phyloP scores from a whole-genome alignment of 306 rosid genomes.

The Cucumis sativus region DNA sequence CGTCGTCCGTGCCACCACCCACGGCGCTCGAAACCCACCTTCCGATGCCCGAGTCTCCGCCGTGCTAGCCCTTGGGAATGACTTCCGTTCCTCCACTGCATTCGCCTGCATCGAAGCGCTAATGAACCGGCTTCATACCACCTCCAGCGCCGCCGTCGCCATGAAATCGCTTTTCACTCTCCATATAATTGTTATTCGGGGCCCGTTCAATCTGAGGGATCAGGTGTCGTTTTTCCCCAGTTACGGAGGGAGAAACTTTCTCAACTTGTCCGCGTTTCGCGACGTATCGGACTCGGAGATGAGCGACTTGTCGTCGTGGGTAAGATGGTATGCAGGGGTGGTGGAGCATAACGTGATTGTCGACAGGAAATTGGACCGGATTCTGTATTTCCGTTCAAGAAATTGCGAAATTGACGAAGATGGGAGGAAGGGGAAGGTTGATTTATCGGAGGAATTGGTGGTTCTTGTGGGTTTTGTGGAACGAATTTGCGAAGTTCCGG shows the following conservation, averaged over 20 bases:
- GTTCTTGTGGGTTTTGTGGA: constrained; percentile 39
- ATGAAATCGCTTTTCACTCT: constrained; percentile 64
- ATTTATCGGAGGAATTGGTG: constrained; percentile 29
- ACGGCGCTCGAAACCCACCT: constrained; percentile 34
- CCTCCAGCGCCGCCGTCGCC: constrained; percentile 55
- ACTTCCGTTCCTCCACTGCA: constrained; percentile 21
- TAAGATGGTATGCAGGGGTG: constrained; percentile 56
- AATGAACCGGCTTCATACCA: constrained; percentile 60
- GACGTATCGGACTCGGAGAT: constrained; percentile 37
- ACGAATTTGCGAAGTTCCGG: constrained; percentile 33
- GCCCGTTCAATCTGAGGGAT: constrained; percentile 40
- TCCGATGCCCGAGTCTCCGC: constrained; percentile 35
- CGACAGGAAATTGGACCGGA: constrained; percentile 34
- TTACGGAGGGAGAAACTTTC: constrained; percentile 55
- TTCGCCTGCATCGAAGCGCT: constrained; percentile 43
- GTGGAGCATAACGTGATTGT: constrained; percentile 42
- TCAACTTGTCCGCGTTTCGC: constrained; percentile 47
- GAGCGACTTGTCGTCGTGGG: constrained; percentile 52
- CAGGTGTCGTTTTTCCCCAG: constrained; percentile 40
- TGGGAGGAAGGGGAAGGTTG: constrained; percentile 16
- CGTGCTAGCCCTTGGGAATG: constrained; percentile 24
- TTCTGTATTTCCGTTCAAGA: neutral
- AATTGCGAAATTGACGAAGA: neutral
- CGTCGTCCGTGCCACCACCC: constrained; percentile 72
- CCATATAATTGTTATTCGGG: constrained; percentile 34